Evolutionary conservation across 1,284 basidiomycete species (phyloP).

Genomic region (Cryptococcus depauperatus): DNA sequence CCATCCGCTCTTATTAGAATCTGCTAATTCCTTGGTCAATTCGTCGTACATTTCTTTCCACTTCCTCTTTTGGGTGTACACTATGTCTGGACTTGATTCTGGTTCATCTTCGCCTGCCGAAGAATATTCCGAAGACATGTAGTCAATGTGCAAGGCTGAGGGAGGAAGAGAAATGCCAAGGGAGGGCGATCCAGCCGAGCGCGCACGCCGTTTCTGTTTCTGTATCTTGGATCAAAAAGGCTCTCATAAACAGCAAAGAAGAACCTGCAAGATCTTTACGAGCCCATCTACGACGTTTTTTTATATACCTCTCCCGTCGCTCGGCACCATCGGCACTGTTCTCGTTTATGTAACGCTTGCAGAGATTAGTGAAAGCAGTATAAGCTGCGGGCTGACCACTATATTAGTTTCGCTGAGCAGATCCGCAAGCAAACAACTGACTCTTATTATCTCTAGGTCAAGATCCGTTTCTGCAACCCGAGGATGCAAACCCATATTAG

Average conservation of each 20-base stretch:
- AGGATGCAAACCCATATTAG: conserved; percentile 5
- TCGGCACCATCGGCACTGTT: conserved; percentile 28
- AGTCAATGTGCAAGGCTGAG: conserved; percentile 37
- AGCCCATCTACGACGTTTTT: conserved; percentile 43
- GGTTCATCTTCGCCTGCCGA: conserved; percentile 26
- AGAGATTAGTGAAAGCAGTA: conserved; percentile 40
- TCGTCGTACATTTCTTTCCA: conserved; percentile 48
- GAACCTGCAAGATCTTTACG: conserved; percentile 40
- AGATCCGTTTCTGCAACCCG: conserved; percentile 7
- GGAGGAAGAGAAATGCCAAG: conserved; percentile 18
- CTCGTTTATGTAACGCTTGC: conserved; percentile 34
- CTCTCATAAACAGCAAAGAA: not conserved
- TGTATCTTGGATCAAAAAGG: conserved; percentile 6
- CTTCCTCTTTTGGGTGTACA: not conserved
- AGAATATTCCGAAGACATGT: conserved; percentile 45
- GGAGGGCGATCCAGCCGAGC: conserved; percentile 25
- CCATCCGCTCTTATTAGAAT: not conserved
- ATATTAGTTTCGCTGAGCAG: not conserved
- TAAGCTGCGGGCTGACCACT: conserved; percentile 17
- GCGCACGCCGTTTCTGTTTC: conserved; percentile 43
- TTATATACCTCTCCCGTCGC: conserved; percentile 34
- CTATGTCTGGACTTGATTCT: not conserved
- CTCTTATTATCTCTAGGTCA: conserved; percentile 4
- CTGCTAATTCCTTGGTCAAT: not conserved
- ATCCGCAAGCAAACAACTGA: not conserved